Conservation (phyloP, 306 rosid genomes). For the Gynostemma pentaphyllum region DNA sequence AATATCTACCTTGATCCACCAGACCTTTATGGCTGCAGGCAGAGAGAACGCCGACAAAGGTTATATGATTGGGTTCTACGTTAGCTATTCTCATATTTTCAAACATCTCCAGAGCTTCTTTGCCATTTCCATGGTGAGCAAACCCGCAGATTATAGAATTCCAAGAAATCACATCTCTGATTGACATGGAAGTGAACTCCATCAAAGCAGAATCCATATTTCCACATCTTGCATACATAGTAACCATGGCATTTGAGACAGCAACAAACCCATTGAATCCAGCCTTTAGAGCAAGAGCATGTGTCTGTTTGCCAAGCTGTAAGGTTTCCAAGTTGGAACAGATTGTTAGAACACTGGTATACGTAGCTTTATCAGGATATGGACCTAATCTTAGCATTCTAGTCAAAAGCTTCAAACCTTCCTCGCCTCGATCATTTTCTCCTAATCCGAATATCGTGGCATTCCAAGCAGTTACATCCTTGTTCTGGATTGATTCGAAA, state of each 20-base stretch:
- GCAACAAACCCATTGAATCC: conserved; percentile 28
- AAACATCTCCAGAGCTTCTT: conserved; percentile 32
- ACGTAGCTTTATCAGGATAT: conserved; percentile 29
- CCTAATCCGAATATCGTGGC: conserved; percentile 44
- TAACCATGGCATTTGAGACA: conserved; percentile 37
- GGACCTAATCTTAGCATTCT: conserved; percentile 34
- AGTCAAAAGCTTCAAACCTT: conserved; percentile 34
- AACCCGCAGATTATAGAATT: conserved; percentile 42
- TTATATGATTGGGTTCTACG: conserved; percentile 29
- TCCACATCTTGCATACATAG: conserved; percentile 57
- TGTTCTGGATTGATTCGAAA: conserved; percentile 21
- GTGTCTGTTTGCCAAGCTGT: conserved; percentile 35
- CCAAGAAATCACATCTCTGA: conserved; percentile 36
- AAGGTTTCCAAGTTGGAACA: conserved; percentile 34
- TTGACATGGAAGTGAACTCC: conserved; percentile 30
- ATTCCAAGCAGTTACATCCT: conserved; percentile 37
- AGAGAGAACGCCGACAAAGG: conserved; percentile 42
- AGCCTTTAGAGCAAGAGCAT: conserved; percentile 19
- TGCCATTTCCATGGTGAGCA: conserved; percentile 36
- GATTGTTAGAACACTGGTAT: conserved; percentile 35
- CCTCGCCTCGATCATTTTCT: conserved; percentile 31
- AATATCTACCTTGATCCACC: conserved; percentile 27
- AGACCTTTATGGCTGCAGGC: conserved; percentile 47
- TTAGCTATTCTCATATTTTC: conserved; percentile 27
- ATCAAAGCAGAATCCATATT: conserved; percentile 30